A percentile compares a stretch with the other conserved stretches of the same genome.
Conservation (phyloP, 2,329 filamentous ascomycete species). For the Aureobasidium sp. region DNA sequence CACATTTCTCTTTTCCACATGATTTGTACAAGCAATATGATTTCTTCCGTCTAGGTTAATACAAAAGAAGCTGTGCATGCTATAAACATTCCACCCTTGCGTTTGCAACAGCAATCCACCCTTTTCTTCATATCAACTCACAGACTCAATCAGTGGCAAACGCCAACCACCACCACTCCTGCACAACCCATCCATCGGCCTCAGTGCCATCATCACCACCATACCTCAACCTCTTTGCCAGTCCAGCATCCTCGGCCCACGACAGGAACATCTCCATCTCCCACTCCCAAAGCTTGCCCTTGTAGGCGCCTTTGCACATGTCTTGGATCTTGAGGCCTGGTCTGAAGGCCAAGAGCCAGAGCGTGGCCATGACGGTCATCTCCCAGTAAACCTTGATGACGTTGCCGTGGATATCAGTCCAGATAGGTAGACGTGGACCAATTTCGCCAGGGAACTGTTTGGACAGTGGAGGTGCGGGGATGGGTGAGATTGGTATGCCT, state of each 20-base stretch:
- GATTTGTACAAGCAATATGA: not conserved
- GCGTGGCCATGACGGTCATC: conserved; percentile 54
- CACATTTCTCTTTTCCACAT: not conserved
- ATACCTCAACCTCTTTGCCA: conserved; percentile 38
- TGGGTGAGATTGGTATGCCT: conserved; percentile 8
- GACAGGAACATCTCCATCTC: conserved; percentile 53
- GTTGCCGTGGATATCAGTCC: conserved; percentile 62
- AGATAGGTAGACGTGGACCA: conserved; percentile 56
- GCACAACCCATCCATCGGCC: not conserved
- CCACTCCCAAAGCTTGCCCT: conserved; percentile 54
- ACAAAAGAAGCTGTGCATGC: not conserved
- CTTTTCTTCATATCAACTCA: not conserved
- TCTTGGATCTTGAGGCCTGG: conserved; percentile 41
- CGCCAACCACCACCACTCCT: conserved; percentile 13
- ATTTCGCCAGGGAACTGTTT: conserved; percentile 20
- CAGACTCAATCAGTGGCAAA: not conserved
- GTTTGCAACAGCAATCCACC: not conserved
- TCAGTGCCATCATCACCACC: conserved; percentile 23
- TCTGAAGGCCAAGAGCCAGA: conserved; percentile 56
- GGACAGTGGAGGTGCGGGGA: conserved; percentile 24
- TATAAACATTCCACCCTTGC: not conserved
- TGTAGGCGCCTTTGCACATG: conserved; percentile 45
- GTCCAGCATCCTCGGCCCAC: conserved; percentile 52
- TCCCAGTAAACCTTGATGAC: conserved; percentile 57
- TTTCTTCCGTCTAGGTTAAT: not conserved